Evolutionary conservation across 257 asterid genomes (phyloP).

Genomic region (Forsythia viridissima): DNA sequence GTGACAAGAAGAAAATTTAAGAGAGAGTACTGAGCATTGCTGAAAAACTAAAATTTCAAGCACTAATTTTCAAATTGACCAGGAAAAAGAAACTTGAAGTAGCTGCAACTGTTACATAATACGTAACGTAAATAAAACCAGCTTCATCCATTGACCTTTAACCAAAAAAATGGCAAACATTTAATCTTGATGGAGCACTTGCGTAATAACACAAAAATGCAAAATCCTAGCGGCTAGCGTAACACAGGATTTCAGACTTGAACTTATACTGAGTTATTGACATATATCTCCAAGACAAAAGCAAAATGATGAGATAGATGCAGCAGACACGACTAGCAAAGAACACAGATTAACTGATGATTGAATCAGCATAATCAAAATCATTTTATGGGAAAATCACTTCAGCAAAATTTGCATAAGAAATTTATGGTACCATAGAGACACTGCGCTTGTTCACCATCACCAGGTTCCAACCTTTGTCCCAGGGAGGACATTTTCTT

Average conservation of each 20-base stretch:
- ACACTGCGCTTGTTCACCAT: conserved; percentile 32
- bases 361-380: conserved; percentile 10
- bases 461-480: conserved; percentile 49
- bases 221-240: background rate
- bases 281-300: conserved; percentile 7
- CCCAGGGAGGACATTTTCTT: conserved; percentile 77
- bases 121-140: background rate
- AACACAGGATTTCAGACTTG: conserved; percentile 11
- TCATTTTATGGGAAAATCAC: conserved; percentile 5
- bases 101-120: background rate
- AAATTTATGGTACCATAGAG: conserved; percentile 47
- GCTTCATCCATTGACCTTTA: background rate
- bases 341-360: background rate
- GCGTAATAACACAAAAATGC: background rate
- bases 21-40: background rate
- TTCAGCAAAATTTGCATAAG: conserved; percentile 11
- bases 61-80: conserved; percentile 8
- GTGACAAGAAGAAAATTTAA: background rate
- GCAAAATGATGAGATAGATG: conserved; percentile 7
- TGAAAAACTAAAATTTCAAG: background rate
- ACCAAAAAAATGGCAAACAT: background rate
- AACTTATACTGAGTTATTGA: background rate
- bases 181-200: background rate
- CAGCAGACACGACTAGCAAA: conserved; percentile 10
- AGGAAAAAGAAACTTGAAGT: background rate